Percentiles rank a stretch among this genome's conserved stretches.
These are phyloP conservation scores for Fusarium keratoplasticum DNA, from an alignment of 2,329 filamentous ascomycete species.

Conservation along the genomic window DNA sequence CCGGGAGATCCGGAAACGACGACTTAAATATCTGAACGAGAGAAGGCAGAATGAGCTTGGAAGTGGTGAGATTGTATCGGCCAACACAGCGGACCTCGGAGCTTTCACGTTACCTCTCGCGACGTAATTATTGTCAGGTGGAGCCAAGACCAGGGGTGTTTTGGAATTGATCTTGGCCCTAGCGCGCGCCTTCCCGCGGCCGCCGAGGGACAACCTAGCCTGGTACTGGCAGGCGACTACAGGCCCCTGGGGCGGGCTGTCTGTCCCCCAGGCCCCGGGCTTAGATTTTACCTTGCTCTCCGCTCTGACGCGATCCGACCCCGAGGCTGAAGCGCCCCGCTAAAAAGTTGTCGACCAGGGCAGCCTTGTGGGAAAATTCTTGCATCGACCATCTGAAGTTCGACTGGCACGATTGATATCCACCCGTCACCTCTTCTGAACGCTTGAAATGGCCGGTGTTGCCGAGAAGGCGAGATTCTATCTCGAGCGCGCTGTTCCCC, in stretches of 20 bases:
- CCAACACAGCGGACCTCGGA: conserved; percentile 41
- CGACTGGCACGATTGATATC: not conserved
- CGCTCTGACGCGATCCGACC: not conserved
- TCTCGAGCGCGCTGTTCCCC: conserved; percentile 90
- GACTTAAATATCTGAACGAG: conserved; percentile 26
- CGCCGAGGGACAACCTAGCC: conserved; percentile 9
- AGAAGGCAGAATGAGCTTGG: conserved; percentile 19
- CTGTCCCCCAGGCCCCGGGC: not conserved
- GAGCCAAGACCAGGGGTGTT: conserved; percentile 23
- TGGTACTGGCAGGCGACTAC: not conserved
- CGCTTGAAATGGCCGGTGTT: conserved; percentile 76
- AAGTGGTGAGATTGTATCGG: conserved; percentile 43
- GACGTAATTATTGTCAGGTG: conserved; percentile 43
- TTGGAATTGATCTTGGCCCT: conserved; percentile 37
- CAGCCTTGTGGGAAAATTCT: conserved; percentile 39
- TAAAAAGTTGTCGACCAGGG: conserved; percentile 29
- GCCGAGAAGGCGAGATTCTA: conserved; percentile 96
- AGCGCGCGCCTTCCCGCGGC: conserved; percentile 37
- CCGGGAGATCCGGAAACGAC: conserved; percentile 47
- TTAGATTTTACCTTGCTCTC: not conserved
- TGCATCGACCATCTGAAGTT: not conserved
- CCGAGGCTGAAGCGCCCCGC: conserved; percentile 12
- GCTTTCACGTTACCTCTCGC: conserved; percentile 42
- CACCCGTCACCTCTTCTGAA: conserved; percentile 6
- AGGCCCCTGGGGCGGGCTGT: not conserved